Evolutionary conservation across 352 stramenopile genomes (phyloP), one percentile per base, ranked within the genome.

Genomic region (Globisporangium heterothallicum): DNA sequence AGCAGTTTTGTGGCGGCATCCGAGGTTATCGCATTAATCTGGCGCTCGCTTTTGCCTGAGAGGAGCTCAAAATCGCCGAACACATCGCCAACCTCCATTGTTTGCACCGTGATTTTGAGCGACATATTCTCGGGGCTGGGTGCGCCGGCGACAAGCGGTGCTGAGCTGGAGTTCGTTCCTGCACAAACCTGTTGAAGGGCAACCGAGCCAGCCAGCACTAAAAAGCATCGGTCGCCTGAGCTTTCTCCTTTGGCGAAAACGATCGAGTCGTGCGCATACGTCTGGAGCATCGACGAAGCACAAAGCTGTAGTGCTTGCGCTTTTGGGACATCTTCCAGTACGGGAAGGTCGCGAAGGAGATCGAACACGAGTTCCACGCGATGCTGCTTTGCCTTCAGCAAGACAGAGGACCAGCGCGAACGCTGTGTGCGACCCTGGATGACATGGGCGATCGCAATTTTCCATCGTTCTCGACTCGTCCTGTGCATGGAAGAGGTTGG

Each of bases 11-110:
- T 72, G 0, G 25, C 50, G 4, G 59, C 12, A 18, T 43, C 49
- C 3, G 42, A 50, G 0, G 66, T 61, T 18, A 64, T 25, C 7
- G 72, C 70, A 36, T 63, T 58, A 13, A 74, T 66, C 16, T 70
- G 41, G 0, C 68, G 67, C 25, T 53, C 69, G 5, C 22, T 44
- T 13, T 58, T 42, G 3, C 58, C 50, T 13, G 64, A 36, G 12
- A 79, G 27, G 4, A 73, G 43, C 41, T 84, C 72, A 16, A 75
- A 76, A 42, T 84, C 72, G 3, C 72, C 72, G 55, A 78, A 81
- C 2, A 71, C 57, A n/a, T 66, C 63, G 1, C 70, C 72, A 10
- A 45, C 24, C 34, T 56, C 46, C 24, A 78, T 36, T 0, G 61
- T 54, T 14, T 68, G 65, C 24, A 84, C 56, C 2, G 29, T 53